Base-by-base conservation (phyloP, 225 moss, liverwort and hornwort genomes). In the Thuidium tamariscinum region DNA sequence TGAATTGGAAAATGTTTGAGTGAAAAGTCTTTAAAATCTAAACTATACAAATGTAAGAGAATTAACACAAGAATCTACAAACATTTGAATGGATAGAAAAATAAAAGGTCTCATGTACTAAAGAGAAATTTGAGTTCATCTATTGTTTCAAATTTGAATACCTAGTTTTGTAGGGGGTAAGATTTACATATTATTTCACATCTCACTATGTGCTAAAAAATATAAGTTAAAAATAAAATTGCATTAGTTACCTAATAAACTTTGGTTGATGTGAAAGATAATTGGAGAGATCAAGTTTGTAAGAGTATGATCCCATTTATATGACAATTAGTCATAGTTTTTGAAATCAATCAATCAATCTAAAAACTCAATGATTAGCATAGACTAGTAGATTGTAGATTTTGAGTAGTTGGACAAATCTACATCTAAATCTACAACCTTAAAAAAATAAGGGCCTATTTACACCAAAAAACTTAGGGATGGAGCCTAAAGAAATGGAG, bases 151-250 rank as follows among this genome's bases (percentile, higher is more conserved):
- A 20, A 34, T 13, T 51, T 34, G 7, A 49, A 13, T 32, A 34
- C 3, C 2, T 51, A 7, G 1, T 7, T 32, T 3, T 20, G n/a
- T 13, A 4, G 20, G 0, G 2, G 20, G 20, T 49, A 20, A 49
- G 1, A 49, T 51, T 74, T 34, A 32, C 2, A 34, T 34, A 11
- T 34, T 1, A 34, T 21, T 32, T 73, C 0, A 30, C 2, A 4
- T 32, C 4, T 52, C 52, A 4, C 3, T 52, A 69, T 69, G 4
- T 8, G 0, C 19, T 32, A 1, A 30, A 73, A 30, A 6, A 4
- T 1, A 5, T 3, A 17, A 29, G 3, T 71, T 10, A 6, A 29
- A 29, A 2, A 29, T 10, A 46, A 46, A 44, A 17, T 46, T 72
- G 14, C 3, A 10, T 11, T 29, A 0, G 10, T 6, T 17, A 46